A percentile compares a stretch with the other conserved stretches of the same genome.
Evolutionary conservation across 1,139 yeast genomes (phyloP).

Genomic region (Trichomonascaceae sp.): DNA sequence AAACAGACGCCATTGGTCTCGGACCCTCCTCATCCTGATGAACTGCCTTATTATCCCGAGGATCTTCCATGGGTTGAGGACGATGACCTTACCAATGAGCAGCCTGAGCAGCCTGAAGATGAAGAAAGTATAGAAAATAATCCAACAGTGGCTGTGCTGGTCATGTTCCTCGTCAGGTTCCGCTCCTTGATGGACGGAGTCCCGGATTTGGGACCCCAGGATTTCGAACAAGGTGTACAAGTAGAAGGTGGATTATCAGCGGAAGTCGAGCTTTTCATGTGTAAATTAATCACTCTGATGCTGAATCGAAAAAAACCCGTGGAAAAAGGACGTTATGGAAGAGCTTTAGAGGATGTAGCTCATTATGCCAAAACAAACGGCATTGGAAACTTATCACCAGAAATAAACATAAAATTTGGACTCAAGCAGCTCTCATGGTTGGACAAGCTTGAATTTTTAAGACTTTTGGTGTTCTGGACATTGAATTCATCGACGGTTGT

Average conservation of each 20-base stretch:
- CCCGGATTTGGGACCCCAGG: conserved; percentile 36
- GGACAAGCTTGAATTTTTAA: conserved; percentile 28
- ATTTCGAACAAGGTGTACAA: conserved; percentile 34
- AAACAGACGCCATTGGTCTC: background rate
- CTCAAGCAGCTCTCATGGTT: conserved; percentile 28
- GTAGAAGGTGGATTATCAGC: conserved; percentile 22
- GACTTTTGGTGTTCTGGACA: conserved; percentile 30
- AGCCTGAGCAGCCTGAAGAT: conserved; percentile 21
- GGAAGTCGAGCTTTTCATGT: conserved; percentile 31
- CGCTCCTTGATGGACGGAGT: conserved; percentile 30
- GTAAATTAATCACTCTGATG: conserved; percentile 32
- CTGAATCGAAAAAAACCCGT: conserved; percentile 37
- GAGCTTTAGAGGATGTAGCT: conserved; percentile 34
- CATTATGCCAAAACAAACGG: conserved; percentile 16
- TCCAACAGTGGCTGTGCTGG: conserved; percentile 31
- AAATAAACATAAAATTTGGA: conserved; percentile 17
- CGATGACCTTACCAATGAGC: conserved; percentile 18
- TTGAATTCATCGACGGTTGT: conserved; percentile 24
- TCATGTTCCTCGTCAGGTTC: conserved; percentile 32
- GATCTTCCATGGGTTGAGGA: conserved; percentile 27
- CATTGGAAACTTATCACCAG: conserved; percentile 21
- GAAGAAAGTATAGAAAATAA: conserved; percentile 18
- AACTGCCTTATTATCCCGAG: conserved; percentile 20
- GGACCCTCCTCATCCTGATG: background rate
- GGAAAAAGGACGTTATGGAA: conserved; percentile 33